Percentiles rank a stretch among this genome's conserved stretches.
Evolutionary conservation across 495 filamentous ascomycete species (phyloP).

Genomic region (Apodospora peruviana): DNA sequence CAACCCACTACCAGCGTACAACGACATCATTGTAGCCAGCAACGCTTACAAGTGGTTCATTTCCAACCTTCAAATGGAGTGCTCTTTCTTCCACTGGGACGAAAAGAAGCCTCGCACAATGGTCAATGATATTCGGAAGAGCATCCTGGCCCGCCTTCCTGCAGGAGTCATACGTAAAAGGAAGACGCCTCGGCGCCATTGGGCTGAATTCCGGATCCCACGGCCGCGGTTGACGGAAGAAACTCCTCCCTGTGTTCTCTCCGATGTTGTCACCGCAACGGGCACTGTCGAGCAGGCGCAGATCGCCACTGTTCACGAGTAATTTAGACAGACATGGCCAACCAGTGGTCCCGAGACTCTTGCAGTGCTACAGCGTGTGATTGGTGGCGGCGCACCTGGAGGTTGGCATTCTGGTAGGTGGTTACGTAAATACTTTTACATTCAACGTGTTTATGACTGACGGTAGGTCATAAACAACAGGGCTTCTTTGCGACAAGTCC

Average conservation of each 20-base stretch:
- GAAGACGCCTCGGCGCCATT: neutral
- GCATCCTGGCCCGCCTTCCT: neutral
- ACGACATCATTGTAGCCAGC: neutral
- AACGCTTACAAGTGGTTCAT: neutral
- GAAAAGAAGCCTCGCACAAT: neutral
- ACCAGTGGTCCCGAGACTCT: neutral
- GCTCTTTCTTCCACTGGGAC: neutral
- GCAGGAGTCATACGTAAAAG: neutral
- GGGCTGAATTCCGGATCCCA: neutral
- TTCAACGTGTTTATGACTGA: neutral
- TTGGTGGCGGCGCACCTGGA: neutral
- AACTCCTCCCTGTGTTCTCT: neutral
- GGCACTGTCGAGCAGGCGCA: neutral
- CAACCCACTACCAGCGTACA: neutral
- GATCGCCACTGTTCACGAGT: neutral
- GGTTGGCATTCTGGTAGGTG: neutral
- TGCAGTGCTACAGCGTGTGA: neutral
- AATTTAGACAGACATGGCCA: neutral
- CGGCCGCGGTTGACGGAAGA: neutral
- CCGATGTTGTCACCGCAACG: neutral
- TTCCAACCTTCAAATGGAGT: neutral
- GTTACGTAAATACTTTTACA: neutral
- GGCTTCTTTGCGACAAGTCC: neutral
- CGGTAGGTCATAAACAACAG: too few species aligned
- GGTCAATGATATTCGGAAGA: neutral